phyloP scores from a whole-genome alignment of 176 grass and related monocot species.

The Aechmea fasciata region DNA sequence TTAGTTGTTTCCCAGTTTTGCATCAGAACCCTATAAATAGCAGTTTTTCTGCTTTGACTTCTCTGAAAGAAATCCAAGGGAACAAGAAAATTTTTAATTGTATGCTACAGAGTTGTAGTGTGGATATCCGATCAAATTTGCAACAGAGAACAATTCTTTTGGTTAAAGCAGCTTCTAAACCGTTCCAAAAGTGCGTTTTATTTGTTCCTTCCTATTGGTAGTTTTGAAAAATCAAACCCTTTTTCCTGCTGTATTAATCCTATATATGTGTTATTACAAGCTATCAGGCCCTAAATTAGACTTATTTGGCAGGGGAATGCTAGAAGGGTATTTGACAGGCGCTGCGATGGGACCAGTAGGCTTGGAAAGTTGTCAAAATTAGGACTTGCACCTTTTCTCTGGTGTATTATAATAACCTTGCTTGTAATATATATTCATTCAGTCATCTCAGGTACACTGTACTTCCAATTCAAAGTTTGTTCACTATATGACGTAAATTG shows the following conservation, averaged over 20 bases:
- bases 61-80: too few species aligned
- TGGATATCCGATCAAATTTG: background rate
- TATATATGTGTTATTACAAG: background rate
- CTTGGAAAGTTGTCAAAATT: conserved; percentile 67
- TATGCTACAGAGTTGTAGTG: too few species aligned
- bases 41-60: too few species aligned
- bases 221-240: background rate
- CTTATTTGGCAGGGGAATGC: conserved; percentile 69
- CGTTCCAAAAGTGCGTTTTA: background rate
- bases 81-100: too few species aligned
- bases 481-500: conserved; percentile 8
- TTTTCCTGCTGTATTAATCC: background rate
- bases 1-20: too few species aligned
- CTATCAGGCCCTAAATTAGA: background rate
- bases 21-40: too few species aligned
- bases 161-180: background rate
- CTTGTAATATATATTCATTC: conserved; percentile 69
- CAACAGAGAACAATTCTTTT: background rate
- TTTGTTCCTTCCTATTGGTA: background rate
- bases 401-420: conserved; percentile 59
- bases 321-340: conserved; percentile 72
- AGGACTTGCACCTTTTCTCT: conserved; percentile 86
- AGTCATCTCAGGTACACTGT: conserved; percentile 66
- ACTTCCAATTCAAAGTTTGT: background rate
- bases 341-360: conserved; percentile 49